Conservation (phyloP, 768 basidiomycete genomes). For the Ramaria rubella region DNA sequence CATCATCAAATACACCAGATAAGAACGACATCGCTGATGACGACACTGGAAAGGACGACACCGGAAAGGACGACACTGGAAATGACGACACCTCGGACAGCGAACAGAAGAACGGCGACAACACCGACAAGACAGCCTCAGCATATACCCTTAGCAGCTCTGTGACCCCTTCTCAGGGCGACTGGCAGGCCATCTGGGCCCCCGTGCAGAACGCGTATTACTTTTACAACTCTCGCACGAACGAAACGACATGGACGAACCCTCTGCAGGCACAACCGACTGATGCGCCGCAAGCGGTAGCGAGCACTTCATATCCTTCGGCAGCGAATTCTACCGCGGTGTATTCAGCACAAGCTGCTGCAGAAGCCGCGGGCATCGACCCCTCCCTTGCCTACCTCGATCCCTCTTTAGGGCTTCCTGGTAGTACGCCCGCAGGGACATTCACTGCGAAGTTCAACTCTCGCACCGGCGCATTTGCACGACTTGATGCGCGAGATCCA, state of each 20-base stretch:
- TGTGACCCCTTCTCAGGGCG: slow-evolving; percentile 22
- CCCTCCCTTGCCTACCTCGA: slow-evolving; percentile 76
- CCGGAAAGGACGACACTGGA: neutral
- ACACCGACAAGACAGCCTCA: slow-evolving; percentile 2
- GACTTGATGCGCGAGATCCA: slow-evolving; percentile 61
- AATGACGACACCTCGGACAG: neutral
- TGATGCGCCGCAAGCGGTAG: slow-evolving; percentile 12
- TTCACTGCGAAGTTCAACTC: slow-evolving; percentile 46
- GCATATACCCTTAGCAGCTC: slow-evolving; percentile 8
- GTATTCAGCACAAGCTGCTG: slow-evolving; percentile 53
- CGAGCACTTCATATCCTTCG: slow-evolving; percentile 18
- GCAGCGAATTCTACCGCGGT: slow-evolving; percentile 26
- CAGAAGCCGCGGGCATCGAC: slow-evolving; percentile 75
- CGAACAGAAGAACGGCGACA: slow-evolving; percentile 5
- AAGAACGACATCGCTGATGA: neutral
- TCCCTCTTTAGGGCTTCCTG: slow-evolving; percentile 47
- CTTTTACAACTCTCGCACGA: slow-evolving; percentile 69
- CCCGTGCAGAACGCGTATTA: slow-evolving; percentile 77
- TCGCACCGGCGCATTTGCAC: slow-evolving; percentile 70
- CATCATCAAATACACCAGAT: neutral
- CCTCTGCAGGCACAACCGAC: slow-evolving; percentile 43
- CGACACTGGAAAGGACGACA: neutral
- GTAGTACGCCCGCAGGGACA: slow-evolving; percentile 28
- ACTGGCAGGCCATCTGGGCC: slow-evolving; percentile 81
- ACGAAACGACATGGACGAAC: slow-evolving; percentile 81